phyloP scores from a whole-genome alignment of 805 yeast genomes.

The Nakazawaea wyomingensis region DNA sequence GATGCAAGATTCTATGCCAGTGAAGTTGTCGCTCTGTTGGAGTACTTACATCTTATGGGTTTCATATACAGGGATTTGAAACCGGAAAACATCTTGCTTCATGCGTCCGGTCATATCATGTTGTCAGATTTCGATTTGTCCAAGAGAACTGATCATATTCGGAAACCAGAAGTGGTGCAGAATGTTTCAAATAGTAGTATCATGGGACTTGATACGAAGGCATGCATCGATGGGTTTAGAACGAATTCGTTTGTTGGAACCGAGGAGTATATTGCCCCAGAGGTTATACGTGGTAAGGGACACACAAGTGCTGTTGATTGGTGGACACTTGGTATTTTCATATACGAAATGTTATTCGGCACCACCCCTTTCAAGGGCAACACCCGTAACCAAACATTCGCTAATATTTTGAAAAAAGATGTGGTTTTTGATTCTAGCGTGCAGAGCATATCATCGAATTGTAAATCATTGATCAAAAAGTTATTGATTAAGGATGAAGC shows the following conservation, averaged over 20 bases:
- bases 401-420: slow-evolving; percentile 79
- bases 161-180: slow-evolving; percentile 64
- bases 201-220: slow-evolving; percentile 84
- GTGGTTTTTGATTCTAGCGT: slow-evolving; percentile 67
- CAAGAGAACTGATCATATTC: slow-evolving; percentile 75
- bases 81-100: slow-evolving; percentile 91
- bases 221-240: slow-evolving; percentile 92
- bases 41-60: slow-evolving; percentile 93
- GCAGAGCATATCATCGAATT: slow-evolving; percentile 55
- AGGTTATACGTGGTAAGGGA: slow-evolving; percentile 93
- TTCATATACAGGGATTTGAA: slow-evolving; percentile 94
- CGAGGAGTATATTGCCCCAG: slow-evolving; percentile 98
- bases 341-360: slow-evolving; percentile 93
- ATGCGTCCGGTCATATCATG: slow-evolving; percentile 98
- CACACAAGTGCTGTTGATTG: slow-evolving; percentile 98
- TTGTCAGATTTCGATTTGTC: slow-evolving; percentile 93
- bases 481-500: slow-evolving; percentile 83
- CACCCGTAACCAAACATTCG: slow-evolving; percentile 83
- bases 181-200: slow-evolving; percentile 26
- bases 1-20: slow-evolving; percentile 95
- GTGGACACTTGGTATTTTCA: slow-evolving; percentile 97
- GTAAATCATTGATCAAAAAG: slow-evolving; percentile 77
- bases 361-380: slow-evolving; percentile 95
- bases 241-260: slow-evolving; percentile 99
- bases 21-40: slow-evolving; percentile 95